Conservation (phyloP, 2,329 filamentous ascomycete genomes). For the Aspergillus sp. region DNA sequence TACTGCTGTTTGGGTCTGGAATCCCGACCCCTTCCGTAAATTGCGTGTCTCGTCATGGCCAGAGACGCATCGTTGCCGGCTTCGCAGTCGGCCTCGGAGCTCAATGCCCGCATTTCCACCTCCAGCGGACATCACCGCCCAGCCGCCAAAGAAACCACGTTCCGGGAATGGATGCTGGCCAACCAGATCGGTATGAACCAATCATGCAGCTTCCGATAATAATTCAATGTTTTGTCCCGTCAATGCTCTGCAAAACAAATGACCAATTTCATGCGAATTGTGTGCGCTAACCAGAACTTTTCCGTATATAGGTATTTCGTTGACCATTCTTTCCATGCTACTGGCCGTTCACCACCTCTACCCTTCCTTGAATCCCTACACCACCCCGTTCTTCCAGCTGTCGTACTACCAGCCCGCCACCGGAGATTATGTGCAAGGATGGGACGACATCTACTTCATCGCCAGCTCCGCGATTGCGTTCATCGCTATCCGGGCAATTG, state of each 20-base stretch:
- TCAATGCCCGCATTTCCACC: slow-evolving; percentile 45
- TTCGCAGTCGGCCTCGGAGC: slow-evolving; percentile 35
- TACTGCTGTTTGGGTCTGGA: slow-evolving; percentile 12
- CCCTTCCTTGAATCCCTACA: slow-evolving; percentile 74
- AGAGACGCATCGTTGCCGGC: slow-evolving; percentile 31
- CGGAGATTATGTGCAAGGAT: slow-evolving; percentile 72
- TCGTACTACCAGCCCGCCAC: slow-evolving; percentile 75
- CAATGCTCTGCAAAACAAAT: not conserved
- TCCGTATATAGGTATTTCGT: slow-evolving; percentile 66
- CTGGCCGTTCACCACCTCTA: slow-evolving; percentile 80
- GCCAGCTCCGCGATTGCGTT: slow-evolving; percentile 78
- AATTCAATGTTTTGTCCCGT: not conserved
- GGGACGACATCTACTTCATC: slow-evolving; percentile 77
- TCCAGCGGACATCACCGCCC: slow-evolving; percentile 29
- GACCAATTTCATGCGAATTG: not conserved
- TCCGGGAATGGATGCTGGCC: slow-evolving; percentile 66
- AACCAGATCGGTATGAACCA: slow-evolving; percentile 73
- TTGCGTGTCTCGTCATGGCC: slow-evolving; percentile 32
- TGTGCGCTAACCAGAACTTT: slow-evolving; percentile 3
- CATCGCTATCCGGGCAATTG: slow-evolving; percentile 78
- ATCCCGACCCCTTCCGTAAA: slow-evolving; percentile 3
- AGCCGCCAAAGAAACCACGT: slow-evolving; percentile 41
- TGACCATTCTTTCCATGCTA: slow-evolving; percentile 82
- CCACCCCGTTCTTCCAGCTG: slow-evolving; percentile 83
- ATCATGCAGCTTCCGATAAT: not conserved